phyloP scores from a whole-genome alignment of 352 stramenopile species.

The Globisporangium spinosum region DNA sequence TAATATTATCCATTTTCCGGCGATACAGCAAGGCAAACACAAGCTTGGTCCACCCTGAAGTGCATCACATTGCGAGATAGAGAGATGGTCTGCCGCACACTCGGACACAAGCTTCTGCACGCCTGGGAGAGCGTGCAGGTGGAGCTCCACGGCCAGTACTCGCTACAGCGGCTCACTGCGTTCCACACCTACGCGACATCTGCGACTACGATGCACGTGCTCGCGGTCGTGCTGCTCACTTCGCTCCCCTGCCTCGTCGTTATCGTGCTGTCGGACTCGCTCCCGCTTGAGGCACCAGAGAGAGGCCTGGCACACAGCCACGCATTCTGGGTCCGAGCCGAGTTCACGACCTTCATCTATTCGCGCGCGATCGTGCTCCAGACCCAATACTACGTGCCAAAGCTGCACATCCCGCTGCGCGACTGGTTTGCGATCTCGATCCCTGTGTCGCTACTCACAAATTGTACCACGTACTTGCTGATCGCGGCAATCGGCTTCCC shows the following conservation, averaged over 20 bases:
- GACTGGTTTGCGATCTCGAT: neutral
- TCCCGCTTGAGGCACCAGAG: constrained; percentile 5
- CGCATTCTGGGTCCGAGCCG: constrained; percentile 5
- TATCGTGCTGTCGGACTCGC: constrained; percentile 6
- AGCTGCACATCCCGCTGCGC: constrained; percentile 19
- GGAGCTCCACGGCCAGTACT: constrained; percentile 40
- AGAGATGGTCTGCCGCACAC: neutral
- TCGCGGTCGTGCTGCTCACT: constrained; percentile 1
- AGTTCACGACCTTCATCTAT: constrained; percentile 4
- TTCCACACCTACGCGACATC: neutral
- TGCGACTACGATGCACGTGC: neutral
- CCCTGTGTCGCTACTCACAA: neutral
- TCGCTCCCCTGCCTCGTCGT: constrained; percentile 1
- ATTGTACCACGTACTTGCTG: constrained; percentile 1
- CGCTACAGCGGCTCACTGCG: constrained; percentile 1
- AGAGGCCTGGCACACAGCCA: neutral
- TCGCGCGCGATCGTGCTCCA: constrained; percentile 2
- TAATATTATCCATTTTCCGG: no score
- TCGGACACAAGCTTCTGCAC: neutral
- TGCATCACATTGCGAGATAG: no score
- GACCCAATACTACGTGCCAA: constrained; percentile 13
- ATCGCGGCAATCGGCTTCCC: constrained; percentile 30
- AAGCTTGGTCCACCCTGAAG: neutral
- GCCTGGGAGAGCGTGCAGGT: constrained; percentile 34
- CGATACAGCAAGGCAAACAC: no score